Base-by-base conservation (phyloP, 2,329 filamentous ascomycete species). In the Pestalotiopsis sp. region DNA sequence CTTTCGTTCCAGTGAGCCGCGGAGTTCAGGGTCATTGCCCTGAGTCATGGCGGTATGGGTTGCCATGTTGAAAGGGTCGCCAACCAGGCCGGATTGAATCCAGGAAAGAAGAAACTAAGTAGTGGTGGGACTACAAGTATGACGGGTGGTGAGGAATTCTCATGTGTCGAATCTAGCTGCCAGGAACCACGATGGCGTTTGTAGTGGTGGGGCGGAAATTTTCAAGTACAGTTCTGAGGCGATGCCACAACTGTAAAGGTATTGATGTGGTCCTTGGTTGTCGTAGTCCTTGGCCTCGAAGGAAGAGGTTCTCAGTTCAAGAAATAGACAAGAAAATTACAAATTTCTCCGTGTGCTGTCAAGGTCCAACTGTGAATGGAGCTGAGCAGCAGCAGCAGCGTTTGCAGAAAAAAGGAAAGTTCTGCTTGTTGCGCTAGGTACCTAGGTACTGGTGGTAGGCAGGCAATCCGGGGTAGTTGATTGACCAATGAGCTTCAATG, bases 41-140 rank as follows among this genome's bases (percentile, higher is more conserved):
- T 79, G 78, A 20, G 76, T 75, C 77, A 79, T 78, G 56, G 78
- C 74, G 52, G 78, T 79, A 71, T 79, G 77, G 1, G 78, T 78
- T 58, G 78, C 78, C 78, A 79, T 79, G 2, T 64, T 64, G 61
- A 64, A 12, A 23, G 13, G 20, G 49, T 36, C 6, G 4, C 14
- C 27, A 11, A 20, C 6, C n/a, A 52, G 17, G 45, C 17, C 45
- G 45, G 17, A 49, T 9, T 52, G 7, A n/a, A n/a, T n/a, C 6
- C 17, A n/a, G 45, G 6, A 52, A 20, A n/a, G 17, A 52, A 17
- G 41, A 52, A 52, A n/a, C 6, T n/a, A 9, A n/a, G 5, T 2
- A 52, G 31, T 9, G 31, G 31, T 36, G 31, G 3, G 45, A 52
- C 20, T 52, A n/a, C 45, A 52, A 52, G 45, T 52, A 2, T 36